phyloP scores from a whole-genome alignment of 352 stramenopile genomes.

The Pythium vanterpoolii region DNA sequence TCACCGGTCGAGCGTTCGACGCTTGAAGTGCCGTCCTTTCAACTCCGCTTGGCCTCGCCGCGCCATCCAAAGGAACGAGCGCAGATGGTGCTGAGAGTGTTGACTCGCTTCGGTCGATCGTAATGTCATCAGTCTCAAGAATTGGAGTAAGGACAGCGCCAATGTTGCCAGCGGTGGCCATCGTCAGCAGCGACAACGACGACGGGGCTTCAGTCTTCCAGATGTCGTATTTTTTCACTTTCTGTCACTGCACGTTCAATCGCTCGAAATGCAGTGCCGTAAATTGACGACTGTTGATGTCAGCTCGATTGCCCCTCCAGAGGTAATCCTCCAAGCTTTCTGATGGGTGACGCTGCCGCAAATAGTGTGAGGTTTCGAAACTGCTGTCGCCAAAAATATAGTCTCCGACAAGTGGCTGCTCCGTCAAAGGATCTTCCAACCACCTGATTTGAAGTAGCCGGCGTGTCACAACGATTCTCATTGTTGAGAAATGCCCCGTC shows the following conservation, averaged over 20 bases:
- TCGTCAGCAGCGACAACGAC: constrained; percentile 88
- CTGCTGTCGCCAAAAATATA: neutral
- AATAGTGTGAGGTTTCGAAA: neutral
- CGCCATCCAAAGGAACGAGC: neutral
- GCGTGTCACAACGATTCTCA: no score
- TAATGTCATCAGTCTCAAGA: constrained; percentile 23
- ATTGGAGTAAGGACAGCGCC: constrained; percentile 11
- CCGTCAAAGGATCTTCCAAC: no score
- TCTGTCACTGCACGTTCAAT: neutral
- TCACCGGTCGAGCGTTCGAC: neutral
- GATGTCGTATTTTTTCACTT: neutral
- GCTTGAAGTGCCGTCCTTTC: neutral
- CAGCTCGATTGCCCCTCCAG: no score
- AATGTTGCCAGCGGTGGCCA: constrained; percentile 89
- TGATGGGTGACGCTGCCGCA: neutral
- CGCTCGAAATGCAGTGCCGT: neutral
- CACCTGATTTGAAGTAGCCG: no score
- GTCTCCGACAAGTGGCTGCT: no score
- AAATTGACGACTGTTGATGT: neutral
- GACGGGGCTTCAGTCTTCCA: neutral
- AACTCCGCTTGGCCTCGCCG: neutral
- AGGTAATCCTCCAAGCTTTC: neutral
- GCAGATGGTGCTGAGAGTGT: neutral
- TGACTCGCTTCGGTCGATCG: constrained; percentile 2
- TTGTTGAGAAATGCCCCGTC: no score